A percentile compares a stretch with the other conserved stretches of the same genome.
These are phyloP conservation scores for Polyporus tsugae DNA, from an alignment of 1,284 basidiomycete species.

Conservation along the genomic window DNA sequence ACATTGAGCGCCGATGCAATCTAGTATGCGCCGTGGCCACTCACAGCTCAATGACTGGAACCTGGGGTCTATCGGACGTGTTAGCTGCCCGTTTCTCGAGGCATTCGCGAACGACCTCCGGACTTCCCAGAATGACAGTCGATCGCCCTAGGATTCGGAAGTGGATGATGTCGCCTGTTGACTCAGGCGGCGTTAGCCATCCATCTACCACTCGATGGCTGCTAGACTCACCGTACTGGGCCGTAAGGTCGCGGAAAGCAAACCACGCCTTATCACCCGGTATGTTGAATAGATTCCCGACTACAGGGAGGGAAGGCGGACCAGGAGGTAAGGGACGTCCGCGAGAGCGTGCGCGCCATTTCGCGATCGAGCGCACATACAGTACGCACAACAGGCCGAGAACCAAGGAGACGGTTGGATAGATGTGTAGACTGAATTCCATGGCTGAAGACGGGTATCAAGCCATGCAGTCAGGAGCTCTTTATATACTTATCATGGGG, in stretches of 20 bases:
- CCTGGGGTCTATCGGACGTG: conserved; percentile 14
- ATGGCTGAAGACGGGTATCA: not conserved
- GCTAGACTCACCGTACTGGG: conserved; percentile 13
- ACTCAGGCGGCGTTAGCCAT: not conserved
- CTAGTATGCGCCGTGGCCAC: not conserved
- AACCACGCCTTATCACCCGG: conserved; percentile 19
- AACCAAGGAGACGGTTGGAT: not conserved
- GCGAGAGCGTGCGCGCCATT: conserved; percentile 8
- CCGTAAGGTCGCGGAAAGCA: conserved; percentile 7
- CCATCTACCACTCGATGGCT: not conserved
- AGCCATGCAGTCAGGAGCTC: not conserved
- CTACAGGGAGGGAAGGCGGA: conserved; percentile 18
- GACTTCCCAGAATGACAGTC: conserved; percentile 12
- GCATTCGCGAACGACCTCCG: conserved; percentile 8
- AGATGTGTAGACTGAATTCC: not conserved
- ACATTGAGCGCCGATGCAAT: not conserved
- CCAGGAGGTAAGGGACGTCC: conserved; percentile 20
- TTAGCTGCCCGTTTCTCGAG: conserved; percentile 19
- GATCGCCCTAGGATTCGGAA: conserved; percentile 12
- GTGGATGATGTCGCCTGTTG: conserved; percentile 15
- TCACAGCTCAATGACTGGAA: conserved; percentile 14
- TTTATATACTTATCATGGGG: not conserved
- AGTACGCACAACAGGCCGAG: not conserved
- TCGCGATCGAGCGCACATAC: not conserved
- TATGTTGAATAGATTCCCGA: conserved; percentile 23